These are phyloP conservation scores for Globisporangium irregulare DNA, from an alignment of 352 stramenopile genomes.

Conservation along the genomic window DNA sequence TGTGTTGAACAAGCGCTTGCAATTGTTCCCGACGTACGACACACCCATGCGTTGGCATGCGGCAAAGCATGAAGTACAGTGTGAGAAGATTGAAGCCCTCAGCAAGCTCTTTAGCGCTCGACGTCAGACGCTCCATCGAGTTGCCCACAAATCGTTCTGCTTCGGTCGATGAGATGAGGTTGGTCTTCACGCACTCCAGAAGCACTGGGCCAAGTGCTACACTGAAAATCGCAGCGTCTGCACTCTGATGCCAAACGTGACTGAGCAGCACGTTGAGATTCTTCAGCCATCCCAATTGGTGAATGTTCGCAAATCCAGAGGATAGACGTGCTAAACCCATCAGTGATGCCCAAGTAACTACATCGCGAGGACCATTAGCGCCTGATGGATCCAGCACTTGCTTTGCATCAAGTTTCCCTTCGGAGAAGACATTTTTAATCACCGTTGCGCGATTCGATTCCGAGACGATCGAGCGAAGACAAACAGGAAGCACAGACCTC, in stretches of 20 bases:
- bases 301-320: conserved; percentile 27
- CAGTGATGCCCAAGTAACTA: conserved; percentile 30
- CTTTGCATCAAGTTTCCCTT: neutral
- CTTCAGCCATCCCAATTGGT: conserved; percentile 37
- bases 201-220: conserved; percentile 39
- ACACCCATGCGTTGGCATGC: conserved; percentile 11
- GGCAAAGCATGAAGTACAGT: conserved; percentile 26
- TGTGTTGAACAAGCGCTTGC: conserved; percentile 2
- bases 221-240: conserved; percentile 16
- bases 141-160: conserved; percentile 31
- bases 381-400: conserved; percentile 6
- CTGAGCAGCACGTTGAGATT: conserved; percentile 36
- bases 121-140: conserved; percentile 26
- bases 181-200: conserved; percentile 34
- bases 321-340: conserved; percentile 32
- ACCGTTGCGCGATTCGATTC: neutral
- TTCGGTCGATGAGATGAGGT: conserved; percentile 22
- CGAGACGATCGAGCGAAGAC: neutral
- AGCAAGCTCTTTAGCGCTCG: neutral
- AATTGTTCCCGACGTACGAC: neutral
- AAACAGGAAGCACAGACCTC: neutral
- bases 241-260: conserved; percentile 22
- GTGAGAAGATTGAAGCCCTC: conserved; percentile 27
- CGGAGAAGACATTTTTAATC: conserved; percentile 2
- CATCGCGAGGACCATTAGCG: conserved; percentile 5